phyloP scores from a whole-genome alignment of 768 basidiomycete species.

The Pilatotrama ljubarskyi region DNA sequence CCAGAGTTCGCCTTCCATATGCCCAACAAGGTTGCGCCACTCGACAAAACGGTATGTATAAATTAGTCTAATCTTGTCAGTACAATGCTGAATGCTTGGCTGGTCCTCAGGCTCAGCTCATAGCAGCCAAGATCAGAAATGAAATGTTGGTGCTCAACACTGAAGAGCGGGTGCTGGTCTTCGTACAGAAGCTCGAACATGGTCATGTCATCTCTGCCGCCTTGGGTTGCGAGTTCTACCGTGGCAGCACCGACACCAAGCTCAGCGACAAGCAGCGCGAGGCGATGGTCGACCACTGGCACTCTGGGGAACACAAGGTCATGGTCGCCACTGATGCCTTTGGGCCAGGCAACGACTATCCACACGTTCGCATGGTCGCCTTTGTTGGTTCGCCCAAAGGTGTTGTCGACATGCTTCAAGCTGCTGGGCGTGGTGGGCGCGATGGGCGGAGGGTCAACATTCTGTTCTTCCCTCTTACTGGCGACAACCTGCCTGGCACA shows the following conservation, averaged over 20 bases:
- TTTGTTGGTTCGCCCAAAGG: background rate
- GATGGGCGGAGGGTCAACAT: background rate
- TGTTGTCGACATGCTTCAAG: constrained; percentile 1
- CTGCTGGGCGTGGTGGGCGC: constrained; percentile 2
- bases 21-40: background rate
- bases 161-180: background rate
- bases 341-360: constrained; percentile 9
- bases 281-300: background rate
- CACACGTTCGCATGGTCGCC: background rate
- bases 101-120: too few species aligned
- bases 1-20: background rate
- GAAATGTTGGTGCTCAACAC: too few species aligned
- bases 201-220: background rate
- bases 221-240: constrained; percentile 3
- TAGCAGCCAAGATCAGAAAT: too few species aligned
- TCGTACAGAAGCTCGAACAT: background rate
- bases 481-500: too few species aligned
- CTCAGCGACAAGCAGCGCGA: background rate
- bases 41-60: too few species aligned
- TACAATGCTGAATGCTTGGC: too few species aligned
- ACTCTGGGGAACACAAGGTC: background rate
- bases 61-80: too few species aligned
- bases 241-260: background rate
- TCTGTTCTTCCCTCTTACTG: background rate
- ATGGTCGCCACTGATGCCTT: constrained; percentile 9